Percentiles rank a stretch among this genome's conserved stretches.
Conservation (phyloP, 2,329 filamentous ascomycete species). For the Penicillium sp. region DNA sequence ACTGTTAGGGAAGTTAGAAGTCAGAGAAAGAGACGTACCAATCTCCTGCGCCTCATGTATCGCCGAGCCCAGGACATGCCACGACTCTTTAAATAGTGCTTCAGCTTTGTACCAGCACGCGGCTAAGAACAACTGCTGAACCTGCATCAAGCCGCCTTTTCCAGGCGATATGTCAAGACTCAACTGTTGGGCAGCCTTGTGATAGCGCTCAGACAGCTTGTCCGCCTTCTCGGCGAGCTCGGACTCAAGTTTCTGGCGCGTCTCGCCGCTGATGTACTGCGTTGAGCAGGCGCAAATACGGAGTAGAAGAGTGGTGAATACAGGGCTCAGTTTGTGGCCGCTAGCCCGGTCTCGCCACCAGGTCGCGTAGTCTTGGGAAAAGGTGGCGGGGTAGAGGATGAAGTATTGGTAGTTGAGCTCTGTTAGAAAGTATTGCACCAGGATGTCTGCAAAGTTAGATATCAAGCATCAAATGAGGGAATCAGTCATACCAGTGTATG, state of each 20-base stretch:
- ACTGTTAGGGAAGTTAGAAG: too few species aligned
- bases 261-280: slow-evolving; percentile 37
- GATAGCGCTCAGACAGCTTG: slow-evolving; percentile 39
- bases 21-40: too few species aligned
- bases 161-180: slow-evolving; percentile 42
- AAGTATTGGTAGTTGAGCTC: slow-evolving; percentile 47
- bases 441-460: slow-evolving; percentile 34
- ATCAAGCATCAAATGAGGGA: not conserved
- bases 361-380: slow-evolving; percentile 42
- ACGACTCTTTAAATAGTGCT: slow-evolving; percentile 46
- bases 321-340: slow-evolving; percentile 34
- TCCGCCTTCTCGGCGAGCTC: slow-evolving; percentile 41
- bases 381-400: slow-evolving; percentile 44
- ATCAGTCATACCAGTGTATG: slow-evolving; percentile 30
- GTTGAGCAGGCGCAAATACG: slow-evolving; percentile 46
- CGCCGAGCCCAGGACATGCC: slow-evolving; percentile 44
- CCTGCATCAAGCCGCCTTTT: slow-evolving; percentile 42
- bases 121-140: slow-evolving; percentile 50
- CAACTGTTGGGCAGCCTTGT: slow-evolving; percentile 42
- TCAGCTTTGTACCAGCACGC: slow-evolving; percentile 48
- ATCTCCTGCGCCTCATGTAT: slow-evolving; percentile 49
- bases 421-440: slow-evolving; percentile 46
- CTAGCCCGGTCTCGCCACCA: slow-evolving; percentile 43
- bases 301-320: slow-evolving; percentile 47
- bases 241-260: slow-evolving; percentile 41